These are phyloP conservation scores for Pilatotrama ljubarskyi DNA, from an alignment of 768 basidiomycete species.

Conservation along the genomic window DNA sequence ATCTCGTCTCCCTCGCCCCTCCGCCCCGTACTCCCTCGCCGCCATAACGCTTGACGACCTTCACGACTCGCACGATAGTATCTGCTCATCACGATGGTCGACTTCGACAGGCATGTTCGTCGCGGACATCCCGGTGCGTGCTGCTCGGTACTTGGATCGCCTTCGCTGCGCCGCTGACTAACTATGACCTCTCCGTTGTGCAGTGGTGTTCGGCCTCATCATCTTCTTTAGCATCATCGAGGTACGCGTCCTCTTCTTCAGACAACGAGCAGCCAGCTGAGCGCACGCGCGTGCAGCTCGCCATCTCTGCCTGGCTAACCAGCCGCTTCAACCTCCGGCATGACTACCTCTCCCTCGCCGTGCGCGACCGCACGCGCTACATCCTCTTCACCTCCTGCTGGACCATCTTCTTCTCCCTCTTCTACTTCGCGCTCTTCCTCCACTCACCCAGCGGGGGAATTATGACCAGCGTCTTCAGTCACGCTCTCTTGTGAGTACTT, in stretches of 20 bases:
- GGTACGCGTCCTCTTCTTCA: slow-evolving; percentile 36
- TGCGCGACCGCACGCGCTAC: slow-evolving; percentile 66
- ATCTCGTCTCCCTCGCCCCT: not conserved
- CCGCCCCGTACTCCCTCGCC: not conserved
- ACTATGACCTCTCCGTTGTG: not conserved
- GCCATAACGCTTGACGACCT: not conserved
- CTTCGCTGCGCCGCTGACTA: no score
- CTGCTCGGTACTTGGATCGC: no score
- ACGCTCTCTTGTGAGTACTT: slow-evolving; percentile 61
- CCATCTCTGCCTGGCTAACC: slow-evolving; percentile 72
- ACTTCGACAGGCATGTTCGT: slow-evolving; percentile 21
- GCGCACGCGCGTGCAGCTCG: slow-evolving; percentile 43
- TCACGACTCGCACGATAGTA: slow-evolving; percentile 11
- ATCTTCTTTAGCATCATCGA: slow-evolving; percentile 67
- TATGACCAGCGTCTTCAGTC: slow-evolving; percentile 61
- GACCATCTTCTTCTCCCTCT: slow-evolving; percentile 57
- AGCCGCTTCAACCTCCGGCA: slow-evolving; percentile 57
- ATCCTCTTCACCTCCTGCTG: slow-evolving; percentile 71
- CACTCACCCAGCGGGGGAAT: slow-evolving; percentile 46
- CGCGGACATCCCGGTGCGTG: slow-evolving; percentile 26
- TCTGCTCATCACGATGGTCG: slow-evolving; percentile 12
- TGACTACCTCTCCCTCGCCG: slow-evolving; percentile 47
- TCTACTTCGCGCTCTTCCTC: slow-evolving; percentile 58
- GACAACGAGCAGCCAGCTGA: not conserved
- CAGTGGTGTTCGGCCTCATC: slow-evolving; percentile 55